Conservation (phyloP, 768 basidiomycete species). For the Pisolithus tinctorius region DNA sequence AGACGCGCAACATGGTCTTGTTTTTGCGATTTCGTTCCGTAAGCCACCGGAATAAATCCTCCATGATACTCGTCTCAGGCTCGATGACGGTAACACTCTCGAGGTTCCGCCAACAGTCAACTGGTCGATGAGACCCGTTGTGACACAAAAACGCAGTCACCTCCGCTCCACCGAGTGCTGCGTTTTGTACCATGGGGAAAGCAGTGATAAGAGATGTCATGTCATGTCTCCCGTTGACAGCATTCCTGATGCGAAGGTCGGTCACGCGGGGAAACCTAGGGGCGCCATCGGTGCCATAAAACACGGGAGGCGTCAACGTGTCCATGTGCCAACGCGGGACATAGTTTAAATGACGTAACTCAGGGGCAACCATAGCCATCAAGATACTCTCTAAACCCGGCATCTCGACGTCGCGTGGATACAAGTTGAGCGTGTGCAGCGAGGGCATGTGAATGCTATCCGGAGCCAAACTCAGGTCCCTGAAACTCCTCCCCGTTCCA, state of each 20-base stretch:
- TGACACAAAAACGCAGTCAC: background rate
- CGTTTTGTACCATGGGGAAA: constrained; percentile 1
- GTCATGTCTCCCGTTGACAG: background rate
- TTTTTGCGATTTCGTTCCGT: background rate
- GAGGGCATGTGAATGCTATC: background rate
- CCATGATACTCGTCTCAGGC: background rate
- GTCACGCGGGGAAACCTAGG: constrained; percentile 1
- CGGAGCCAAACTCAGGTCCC: background rate
- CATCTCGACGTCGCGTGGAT: background rate
- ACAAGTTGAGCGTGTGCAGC: background rate
- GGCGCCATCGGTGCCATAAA: background rate
- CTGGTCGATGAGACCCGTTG: background rate
- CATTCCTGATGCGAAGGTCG: background rate
- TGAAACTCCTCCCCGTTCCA: background rate
- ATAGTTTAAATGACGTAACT: background rate
- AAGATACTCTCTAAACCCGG: background rate
- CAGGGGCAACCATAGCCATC: background rate
- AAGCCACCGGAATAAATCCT: background rate
- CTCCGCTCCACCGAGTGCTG: background rate
- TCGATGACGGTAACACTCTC: background rate
- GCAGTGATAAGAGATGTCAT: background rate
- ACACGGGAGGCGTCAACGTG: background rate
- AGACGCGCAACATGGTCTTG: background rate
- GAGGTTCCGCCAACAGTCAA: background rate
- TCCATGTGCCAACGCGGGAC: background rate